These are phyloP conservation scores for Secale cereale DNA, from an alignment of 176 grass and related monocot species.

Conservation along the genomic window DNA sequence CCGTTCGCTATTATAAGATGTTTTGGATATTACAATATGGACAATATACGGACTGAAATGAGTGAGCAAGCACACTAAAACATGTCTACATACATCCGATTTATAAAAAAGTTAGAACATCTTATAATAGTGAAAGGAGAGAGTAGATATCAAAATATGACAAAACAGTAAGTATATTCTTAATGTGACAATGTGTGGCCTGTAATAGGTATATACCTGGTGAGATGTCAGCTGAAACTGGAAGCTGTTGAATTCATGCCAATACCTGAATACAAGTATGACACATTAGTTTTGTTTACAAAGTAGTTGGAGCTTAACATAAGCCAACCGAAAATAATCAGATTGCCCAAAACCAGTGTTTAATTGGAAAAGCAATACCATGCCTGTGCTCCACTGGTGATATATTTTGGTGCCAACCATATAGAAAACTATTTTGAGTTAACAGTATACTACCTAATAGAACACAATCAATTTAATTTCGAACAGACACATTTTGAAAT, in stretches of 20 bases:
- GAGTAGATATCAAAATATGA: background rate
- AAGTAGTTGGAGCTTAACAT: background rate
- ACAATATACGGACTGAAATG: too few species aligned
- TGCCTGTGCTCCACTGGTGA: background rate
- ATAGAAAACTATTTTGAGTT: slow-evolving; percentile 1
- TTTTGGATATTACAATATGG: too few species aligned
- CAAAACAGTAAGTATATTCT: background rate
- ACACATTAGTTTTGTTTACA: slow-evolving; percentile 19
- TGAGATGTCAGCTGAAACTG: slow-evolving; percentile 95
- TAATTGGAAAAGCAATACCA: slow-evolving; percentile 6
- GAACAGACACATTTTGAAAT: background rate
- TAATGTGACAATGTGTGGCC: slow-evolving; percentile 5
- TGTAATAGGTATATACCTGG: slow-evolving; percentile 66
- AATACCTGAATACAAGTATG: slow-evolving; percentile 64
- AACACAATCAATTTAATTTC: background rate
- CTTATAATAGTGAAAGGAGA: too few species aligned
- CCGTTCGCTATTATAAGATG: too few species aligned
- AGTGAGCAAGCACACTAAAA: too few species aligned
- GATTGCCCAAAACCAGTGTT: background rate
- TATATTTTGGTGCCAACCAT: background rate
- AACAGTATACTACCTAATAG: slow-evolving; percentile 11
- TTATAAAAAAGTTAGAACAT: too few species aligned
- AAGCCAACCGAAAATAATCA: background rate
- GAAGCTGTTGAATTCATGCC: slow-evolving; percentile 98
- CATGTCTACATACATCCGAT: too few species aligned